Evolutionary conservation across 1,284 basidiomycete genomes (phyloP).

Genomic region (Blastosporella zonata): DNA sequence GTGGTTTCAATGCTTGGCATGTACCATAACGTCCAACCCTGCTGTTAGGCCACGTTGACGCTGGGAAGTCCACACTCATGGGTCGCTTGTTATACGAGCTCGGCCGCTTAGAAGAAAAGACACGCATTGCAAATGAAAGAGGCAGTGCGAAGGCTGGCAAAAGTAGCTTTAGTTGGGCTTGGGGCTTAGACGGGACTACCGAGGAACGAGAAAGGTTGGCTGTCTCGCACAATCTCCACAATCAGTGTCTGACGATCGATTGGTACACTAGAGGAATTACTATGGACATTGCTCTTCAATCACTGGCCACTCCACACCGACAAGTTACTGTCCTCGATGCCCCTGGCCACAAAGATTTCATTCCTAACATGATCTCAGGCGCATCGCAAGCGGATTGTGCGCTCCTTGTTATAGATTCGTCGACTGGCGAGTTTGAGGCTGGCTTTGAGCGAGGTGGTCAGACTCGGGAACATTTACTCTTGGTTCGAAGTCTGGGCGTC

Average conservation of each 20-base stretch:
- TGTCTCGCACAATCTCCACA: slow-evolving; percentile 1
- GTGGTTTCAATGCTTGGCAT: slow-evolving; percentile 21
- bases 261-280: slow-evolving; percentile 80
- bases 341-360: slow-evolving; percentile 95
- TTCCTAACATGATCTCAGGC: slow-evolving; percentile 99
- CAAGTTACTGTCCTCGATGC: slow-evolving; percentile 93
- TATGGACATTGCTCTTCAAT: slow-evolving; percentile 93
- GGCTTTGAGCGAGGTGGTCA: slow-evolving; percentile 95
- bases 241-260: background rate
- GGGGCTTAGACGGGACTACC: slow-evolving; percentile 91
- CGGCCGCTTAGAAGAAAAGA: slow-evolving; percentile 85
- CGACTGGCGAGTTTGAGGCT: slow-evolving; percentile 91
- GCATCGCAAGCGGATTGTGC: slow-evolving; percentile 97
- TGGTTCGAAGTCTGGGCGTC: slow-evolving; percentile 94
- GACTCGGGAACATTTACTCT: slow-evolving; percentile 93
- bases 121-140: slow-evolving; percentile 81
- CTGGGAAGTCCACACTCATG: slow-evolving; percentile 98
- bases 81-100: slow-evolving; percentile 91
- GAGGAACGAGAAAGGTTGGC: slow-evolving; percentile 90
- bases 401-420: slow-evolving; percentile 91
- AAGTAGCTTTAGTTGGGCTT: slow-evolving; percentile 95
- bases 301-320: slow-evolving; percentile 74
- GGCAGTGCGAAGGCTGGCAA: slow-evolving; percentile 92
- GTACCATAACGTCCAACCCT: background rate
- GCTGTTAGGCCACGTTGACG: slow-evolving; percentile 88